These are phyloP conservation scores for Sporisorium graminicola DNA, from an alignment of 1,284 basidiomycete genomes.

Conservation along the genomic window DNA sequence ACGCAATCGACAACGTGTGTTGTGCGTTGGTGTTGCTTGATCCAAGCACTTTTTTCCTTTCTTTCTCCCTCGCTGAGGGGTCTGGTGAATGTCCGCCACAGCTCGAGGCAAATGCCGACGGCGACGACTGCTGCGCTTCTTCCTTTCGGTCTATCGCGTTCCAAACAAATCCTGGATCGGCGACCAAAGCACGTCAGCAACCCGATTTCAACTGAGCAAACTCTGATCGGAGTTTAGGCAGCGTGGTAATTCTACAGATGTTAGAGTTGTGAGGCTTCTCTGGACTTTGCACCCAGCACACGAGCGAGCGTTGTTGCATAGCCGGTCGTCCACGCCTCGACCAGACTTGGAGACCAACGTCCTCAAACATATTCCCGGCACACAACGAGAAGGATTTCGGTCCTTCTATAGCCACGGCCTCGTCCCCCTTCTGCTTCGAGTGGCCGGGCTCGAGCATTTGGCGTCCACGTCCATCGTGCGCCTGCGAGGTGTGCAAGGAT, in stretches of 20 bases:
- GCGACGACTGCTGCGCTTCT: neutral
- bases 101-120: conserved; percentile 2
- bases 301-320: neutral
- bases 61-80: neutral
- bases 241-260: neutral
- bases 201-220: conserved; percentile 5
- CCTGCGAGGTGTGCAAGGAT: conserved; percentile 18
- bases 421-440: neutral
- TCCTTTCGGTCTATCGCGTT: conserved; percentile 7
- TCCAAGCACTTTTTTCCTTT: neutral
- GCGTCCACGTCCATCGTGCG: neutral
- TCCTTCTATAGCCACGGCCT: conserved; percentile 2
- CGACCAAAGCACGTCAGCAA: conserved; percentile 11
- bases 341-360: neutral
- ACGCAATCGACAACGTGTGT: conserved; percentile 4
- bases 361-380: conserved; percentile 16
- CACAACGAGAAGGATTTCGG: conserved; percentile 10
- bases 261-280: neutral
- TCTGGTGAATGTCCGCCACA: neutral
- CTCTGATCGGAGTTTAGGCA: conserved; percentile 8
- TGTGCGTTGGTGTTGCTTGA: neutral
- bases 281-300: neutral
- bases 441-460: no score
- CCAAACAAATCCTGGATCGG: neutral
- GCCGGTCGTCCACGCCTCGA: neutral